Evolutionary conservation across 768 basidiomycete species (phyloP).

Genomic region (Mycena rebaudengoi): DNA sequence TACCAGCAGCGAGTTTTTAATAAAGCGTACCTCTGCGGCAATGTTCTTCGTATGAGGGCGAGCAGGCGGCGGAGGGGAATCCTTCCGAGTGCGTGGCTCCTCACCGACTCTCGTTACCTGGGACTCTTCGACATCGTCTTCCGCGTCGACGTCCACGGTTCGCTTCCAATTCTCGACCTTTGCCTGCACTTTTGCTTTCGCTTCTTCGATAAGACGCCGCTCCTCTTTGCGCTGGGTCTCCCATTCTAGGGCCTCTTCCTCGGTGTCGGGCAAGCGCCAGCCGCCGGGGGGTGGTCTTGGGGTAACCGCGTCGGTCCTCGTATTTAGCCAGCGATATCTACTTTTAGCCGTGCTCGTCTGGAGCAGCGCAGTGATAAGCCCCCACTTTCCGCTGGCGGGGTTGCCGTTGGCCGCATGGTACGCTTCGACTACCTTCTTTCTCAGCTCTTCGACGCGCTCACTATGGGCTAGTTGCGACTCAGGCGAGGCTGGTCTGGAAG

Average conservation of each 20-base stretch:
- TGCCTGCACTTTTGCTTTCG: slow-evolving; percentile 34
- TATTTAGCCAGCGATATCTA: slow-evolving; percentile 41
- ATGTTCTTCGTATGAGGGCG: no score
- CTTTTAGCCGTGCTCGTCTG: slow-evolving; percentile 51
- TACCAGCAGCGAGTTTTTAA: no score
- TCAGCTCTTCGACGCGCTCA: slow-evolving; percentile 40
- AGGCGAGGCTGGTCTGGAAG: slow-evolving; percentile 10
- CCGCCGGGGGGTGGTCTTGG: slow-evolving; percentile 33
- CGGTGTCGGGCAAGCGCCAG: slow-evolving; percentile 52
- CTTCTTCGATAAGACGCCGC: slow-evolving; percentile 21
- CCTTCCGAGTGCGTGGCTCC: not conserved
- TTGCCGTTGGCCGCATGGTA: slow-evolving; percentile 46
- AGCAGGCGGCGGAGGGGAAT: no score
- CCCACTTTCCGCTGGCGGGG: slow-evolving; percentile 58
- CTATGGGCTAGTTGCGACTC: not conserved
- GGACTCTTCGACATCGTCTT: not conserved
- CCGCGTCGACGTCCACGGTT: not conserved
- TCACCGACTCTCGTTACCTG: not conserved
- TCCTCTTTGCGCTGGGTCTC: slow-evolving; percentile 46
- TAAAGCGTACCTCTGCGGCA: no score
- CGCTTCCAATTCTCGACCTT: slow-evolving; percentile 39
- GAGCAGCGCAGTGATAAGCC: slow-evolving; percentile 47
- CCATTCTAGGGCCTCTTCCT: slow-evolving; percentile 58
- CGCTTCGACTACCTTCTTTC: slow-evolving; percentile 43
- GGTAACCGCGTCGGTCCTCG: slow-evolving; percentile 29